Evolutionary conservation across 371 early-diverging fungal genomes (phyloP), one percentile per base, ranked within the genome.

Genomic region (Mucor ambiguus): DNA sequence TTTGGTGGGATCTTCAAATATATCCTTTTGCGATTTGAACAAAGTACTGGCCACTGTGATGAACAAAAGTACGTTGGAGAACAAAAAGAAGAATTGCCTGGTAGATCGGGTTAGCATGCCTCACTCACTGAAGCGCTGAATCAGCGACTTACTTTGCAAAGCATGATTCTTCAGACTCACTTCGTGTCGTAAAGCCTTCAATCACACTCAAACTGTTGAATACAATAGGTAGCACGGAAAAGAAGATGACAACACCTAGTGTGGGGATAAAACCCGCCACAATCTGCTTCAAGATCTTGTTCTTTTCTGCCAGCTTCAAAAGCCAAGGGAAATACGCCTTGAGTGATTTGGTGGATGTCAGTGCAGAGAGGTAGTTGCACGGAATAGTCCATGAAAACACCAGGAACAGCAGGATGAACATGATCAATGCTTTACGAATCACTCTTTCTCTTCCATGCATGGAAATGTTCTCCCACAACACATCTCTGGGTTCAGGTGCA

Each of bases 41-140:
- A 95, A 73, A 0, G 95, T 92, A 37, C 88, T 86, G 5, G 93
- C 91, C 10, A 95, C 80, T 7, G 92, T 90, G 74, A 94, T 92
- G 12, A 95, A 87, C 58, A 98, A 78, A 43, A 98, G 74, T 9
- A 96, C 90, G 76, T 96, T 98, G 81, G 93, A 90, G 30, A 96
- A 74, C 58, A 90, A 86, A 67, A 95, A 96, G 60, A 91, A 90
- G 74, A 93, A 96, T 77, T 95, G 93, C 71, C 94, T 93, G 18
- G 4, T 4, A 71, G 69, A 68, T 67, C 77, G 77, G 26, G 52
- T 22, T 37, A 48, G 43, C 43, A 6, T 16, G 38, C 26, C 26
- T 7, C 16, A 4, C 16, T 5, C 16, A 54, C 8, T 12, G 30
- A 5, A 30, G 3, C 12, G 18, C 14, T 3, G 3, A 5, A 55